Evolutionary conservation across 108 stramenopile species (phyloP), one percentile per base, ranked within the genome.

Genomic region (Cyclotella sp.): DNA sequence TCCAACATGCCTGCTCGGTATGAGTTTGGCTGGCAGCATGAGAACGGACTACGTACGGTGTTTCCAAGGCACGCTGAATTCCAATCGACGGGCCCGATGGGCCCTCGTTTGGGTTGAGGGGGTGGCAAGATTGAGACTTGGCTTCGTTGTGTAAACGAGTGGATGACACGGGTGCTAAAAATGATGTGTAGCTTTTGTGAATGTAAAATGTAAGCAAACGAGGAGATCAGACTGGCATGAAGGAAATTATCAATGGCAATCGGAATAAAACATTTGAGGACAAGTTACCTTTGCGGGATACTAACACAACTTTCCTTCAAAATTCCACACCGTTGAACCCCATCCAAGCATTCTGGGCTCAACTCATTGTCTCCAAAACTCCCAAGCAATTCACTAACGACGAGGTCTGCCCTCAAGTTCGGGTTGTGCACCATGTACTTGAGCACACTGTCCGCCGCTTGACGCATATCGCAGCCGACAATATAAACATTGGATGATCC

Each of bases 331-430:
- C 55, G 66, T 60, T 98, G 91, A 0, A 97, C 88, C 9, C 95
- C 96, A 73, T 98, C 97, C 68, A 99, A 75, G 84, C 99, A 99
- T 77, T 99, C 99, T 7, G 99, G 99, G 28, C 95, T 94, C 54
- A 99, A 86, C 77, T 99, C 98, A 80, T 99, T 99, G 85, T 98
- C 98, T 3, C 98, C 99, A 86, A 97, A 99, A 22, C 92, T 93
- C 9, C 98, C 99, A 19, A 99, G 78, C 11, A 99, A 85, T 83
- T 99, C 99, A 45, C 90, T 92, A 15, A 99, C 98, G n/a, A 99
- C 78, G 47, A 98, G 89, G 77, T 98, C 98, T 26, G 93, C 93
- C 73, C 69, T 73, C 9, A 11, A 18, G 14, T 39, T 78, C 16
- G 62, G 73, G 59, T 76, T 63, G 16, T 53, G 55, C 4, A 65